phyloP scores from a whole-genome alignment of 352 stramenopile species.

The Phytophthora macrochlamydospora region DNA sequence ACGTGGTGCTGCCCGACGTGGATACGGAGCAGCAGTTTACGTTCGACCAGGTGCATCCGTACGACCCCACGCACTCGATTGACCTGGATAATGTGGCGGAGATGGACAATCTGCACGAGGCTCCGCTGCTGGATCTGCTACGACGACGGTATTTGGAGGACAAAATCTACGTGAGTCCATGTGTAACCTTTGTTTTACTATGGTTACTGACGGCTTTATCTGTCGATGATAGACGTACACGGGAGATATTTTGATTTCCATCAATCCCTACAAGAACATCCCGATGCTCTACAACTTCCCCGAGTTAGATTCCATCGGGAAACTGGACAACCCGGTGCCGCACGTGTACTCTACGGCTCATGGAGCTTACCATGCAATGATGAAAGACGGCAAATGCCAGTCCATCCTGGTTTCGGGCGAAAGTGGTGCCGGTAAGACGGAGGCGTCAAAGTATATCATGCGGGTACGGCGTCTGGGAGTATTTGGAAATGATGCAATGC shows the following conservation, averaged over 20 bases:
- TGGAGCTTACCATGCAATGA: slow-evolving; percentile 81
- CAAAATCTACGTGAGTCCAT: slow-evolving; percentile 86
- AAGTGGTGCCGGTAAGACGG: slow-evolving; percentile 88
- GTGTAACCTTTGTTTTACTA: slow-evolving; percentile 2
- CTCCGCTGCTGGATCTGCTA: slow-evolving; percentile 89
- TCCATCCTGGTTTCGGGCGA: slow-evolving; percentile 89
- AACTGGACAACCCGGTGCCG: slow-evolving; percentile 84
- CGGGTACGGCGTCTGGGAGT: slow-evolving; percentile 43
- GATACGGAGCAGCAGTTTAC: slow-evolving; percentile 84
- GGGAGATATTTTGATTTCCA: slow-evolving; percentile 95
- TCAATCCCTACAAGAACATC: slow-evolving; percentile 97
- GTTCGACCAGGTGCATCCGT: slow-evolving; percentile 87
- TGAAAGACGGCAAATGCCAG: slow-evolving; percentile 82
- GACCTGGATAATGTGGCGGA: slow-evolving; percentile 92
- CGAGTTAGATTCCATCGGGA: slow-evolving; percentile 86
- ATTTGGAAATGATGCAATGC: neutral
- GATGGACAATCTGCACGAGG: slow-evolving; percentile 94
- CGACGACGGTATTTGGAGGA: slow-evolving; percentile 89
- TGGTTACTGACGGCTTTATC: neutral
- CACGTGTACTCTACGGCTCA: slow-evolving; percentile 89
- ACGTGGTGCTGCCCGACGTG: slow-evolving; percentile 79
- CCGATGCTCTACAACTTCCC: slow-evolving; percentile 92
- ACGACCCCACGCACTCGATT: slow-evolving; percentile 89
- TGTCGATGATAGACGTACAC: slow-evolving; percentile 83
- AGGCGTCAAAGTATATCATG: slow-evolving; percentile 93